Conservation (phyloP, 108 stramenopile species). For the Parietichytrium sp. region DNA sequence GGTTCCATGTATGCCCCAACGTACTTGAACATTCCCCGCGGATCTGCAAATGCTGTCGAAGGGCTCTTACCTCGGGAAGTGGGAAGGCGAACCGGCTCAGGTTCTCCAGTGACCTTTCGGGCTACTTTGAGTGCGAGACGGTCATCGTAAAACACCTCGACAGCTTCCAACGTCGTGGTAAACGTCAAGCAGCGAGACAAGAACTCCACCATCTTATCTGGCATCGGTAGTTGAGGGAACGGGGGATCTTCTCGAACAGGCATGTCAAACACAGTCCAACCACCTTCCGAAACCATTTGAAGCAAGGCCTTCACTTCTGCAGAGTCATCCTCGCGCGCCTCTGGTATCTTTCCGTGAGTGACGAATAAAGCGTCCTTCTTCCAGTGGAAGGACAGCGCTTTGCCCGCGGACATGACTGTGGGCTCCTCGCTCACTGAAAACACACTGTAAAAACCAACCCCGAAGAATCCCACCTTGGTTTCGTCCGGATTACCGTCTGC, state of each 20-base stretch:
- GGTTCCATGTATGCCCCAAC: not conserved
- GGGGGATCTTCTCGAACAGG: slow-evolving; percentile 25
- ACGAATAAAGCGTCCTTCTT: slow-evolving; percentile 73
- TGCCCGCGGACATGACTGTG: slow-evolving; percentile 65
- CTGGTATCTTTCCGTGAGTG: not conserved
- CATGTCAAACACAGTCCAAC: slow-evolving; percentile 28
- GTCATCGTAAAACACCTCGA: slow-evolving; percentile 14
- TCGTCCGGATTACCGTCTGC: slow-evolving; percentile 81
- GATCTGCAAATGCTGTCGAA: not conserved
- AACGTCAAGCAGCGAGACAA: slow-evolving; percentile 7
- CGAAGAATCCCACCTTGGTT: slow-evolving; percentile 73
- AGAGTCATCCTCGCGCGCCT: not conserved
- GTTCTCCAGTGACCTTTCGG: not conserved
- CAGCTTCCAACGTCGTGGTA: slow-evolving; percentile 8
- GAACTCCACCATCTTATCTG: slow-evolving; percentile 11
- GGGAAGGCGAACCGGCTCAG: not conserved
- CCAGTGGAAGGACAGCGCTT: slow-evolving; percentile 75
- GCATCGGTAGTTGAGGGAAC: not conserved
- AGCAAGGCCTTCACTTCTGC: not conserved
- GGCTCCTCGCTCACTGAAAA: slow-evolving; percentile 79
- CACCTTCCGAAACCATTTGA: not conserved
- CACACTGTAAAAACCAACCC: slow-evolving; percentile 82
- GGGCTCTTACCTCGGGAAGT: no score
- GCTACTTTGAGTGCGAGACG: not conserved
- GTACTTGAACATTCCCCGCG: slow-evolving; percentile 18